A percentile compares a stretch with the other conserved stretches of the same genome.
These are phyloP conservation scores for Talaromyces sp. DNA, from an alignment of 2,329 filamentous ascomycete genomes.

Conservation along the genomic window DNA sequence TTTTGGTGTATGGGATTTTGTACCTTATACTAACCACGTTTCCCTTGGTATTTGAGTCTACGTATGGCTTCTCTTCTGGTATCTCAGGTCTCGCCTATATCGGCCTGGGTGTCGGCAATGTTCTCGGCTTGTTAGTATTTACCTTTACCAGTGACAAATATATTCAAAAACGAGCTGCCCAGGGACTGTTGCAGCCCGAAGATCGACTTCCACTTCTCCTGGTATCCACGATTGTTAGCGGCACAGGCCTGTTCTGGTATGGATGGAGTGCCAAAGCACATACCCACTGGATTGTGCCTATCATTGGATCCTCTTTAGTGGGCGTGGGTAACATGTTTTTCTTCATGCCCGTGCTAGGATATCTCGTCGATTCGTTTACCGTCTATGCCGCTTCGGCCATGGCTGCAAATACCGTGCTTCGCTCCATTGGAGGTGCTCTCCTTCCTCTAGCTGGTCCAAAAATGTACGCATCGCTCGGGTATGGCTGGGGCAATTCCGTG, in stretches of 20 bases:
- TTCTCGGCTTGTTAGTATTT: constrained; percentile 14
- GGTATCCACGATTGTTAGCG: constrained; percentile 3
- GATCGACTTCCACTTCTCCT: constrained; percentile 13
- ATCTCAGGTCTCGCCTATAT: constrained; percentile 47
- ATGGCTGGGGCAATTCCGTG: constrained; percentile 47
- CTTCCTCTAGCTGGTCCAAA: constrained; percentile 55
- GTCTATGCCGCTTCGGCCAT: constrained; percentile 42
- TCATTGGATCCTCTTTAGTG: constrained; percentile 51
- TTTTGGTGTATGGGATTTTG: constrained; percentile 53
- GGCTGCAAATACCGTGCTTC: constrained; percentile 49
- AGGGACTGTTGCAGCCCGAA: constrained; percentile 13
- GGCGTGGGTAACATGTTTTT: constrained; percentile 46
- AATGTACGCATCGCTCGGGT: constrained; percentile 40
- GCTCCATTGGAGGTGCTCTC: constrained; percentile 51
- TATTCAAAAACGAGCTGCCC: constrained; percentile 10
- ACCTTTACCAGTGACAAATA: constrained; percentile 15
- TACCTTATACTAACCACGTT: constrained; percentile 57
- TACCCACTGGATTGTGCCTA: constrained; percentile 53
- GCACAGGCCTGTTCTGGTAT: constrained; percentile 46
- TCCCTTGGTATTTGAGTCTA: constrained; percentile 46
- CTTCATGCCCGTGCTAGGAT: constrained; percentile 52
- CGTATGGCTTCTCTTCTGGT: constrained; percentile 47
- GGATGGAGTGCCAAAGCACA: constrained; percentile 49
- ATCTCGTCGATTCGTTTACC: constrained; percentile 52
- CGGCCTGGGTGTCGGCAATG: constrained; percentile 44